Percentiles rank a stretch among this genome's conserved stretches.
Conservation (phyloP, 805 yeast species). For the Saccharomycopsis sp. region DNA sequence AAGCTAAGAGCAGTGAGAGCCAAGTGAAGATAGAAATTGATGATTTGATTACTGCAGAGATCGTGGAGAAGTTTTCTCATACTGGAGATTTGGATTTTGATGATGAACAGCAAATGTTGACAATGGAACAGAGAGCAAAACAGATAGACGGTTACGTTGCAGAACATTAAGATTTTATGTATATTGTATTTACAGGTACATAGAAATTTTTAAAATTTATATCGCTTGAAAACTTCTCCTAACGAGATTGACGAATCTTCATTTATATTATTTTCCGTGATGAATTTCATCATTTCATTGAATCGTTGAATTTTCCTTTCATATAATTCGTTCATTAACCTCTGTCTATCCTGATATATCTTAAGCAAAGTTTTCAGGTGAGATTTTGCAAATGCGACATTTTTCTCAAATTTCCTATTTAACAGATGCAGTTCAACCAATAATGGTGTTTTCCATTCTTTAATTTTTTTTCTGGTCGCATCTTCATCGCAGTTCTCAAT, state of each 20-base stretch:
- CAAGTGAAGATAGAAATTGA: slow-evolving; percentile 5
- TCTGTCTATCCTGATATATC: background rate
- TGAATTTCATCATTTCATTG: slow-evolving; percentile 1
- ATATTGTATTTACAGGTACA: too few species aligned
- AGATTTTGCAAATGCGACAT: background rate
- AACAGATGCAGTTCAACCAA: background rate
- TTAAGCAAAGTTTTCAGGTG: background rate
- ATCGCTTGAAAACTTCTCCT: slow-evolving; percentile 3
- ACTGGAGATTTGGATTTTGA: slow-evolving; percentile 1
- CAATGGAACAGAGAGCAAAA: slow-evolving; percentile 11
- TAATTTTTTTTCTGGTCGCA: background rate
- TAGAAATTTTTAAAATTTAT: slow-evolving; percentile 1
- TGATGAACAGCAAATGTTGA: slow-evolving; percentile 3
- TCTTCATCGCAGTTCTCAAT: background rate
- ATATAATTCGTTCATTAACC: background rate
- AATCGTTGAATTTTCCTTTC: slow-evolving; percentile 1
- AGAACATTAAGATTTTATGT: background rate
- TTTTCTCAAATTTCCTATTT: background rate
- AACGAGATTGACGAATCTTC: slow-evolving; percentile 3
- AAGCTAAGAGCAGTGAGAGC: background rate
- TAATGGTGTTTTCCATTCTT: background rate
- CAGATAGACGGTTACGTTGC: slow-evolving; percentile 15
- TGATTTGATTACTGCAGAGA: slow-evolving; percentile 9
- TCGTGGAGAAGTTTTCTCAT: slow-evolving; percentile 15
- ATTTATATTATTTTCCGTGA: slow-evolving; percentile 6